Percentiles rank a stretch among this genome's conserved stretches.
These are phyloP conservation scores for Phialocephala sp. DNA, from an alignment of 2,329 filamentous ascomycete species.

Conservation along the genomic window DNA sequence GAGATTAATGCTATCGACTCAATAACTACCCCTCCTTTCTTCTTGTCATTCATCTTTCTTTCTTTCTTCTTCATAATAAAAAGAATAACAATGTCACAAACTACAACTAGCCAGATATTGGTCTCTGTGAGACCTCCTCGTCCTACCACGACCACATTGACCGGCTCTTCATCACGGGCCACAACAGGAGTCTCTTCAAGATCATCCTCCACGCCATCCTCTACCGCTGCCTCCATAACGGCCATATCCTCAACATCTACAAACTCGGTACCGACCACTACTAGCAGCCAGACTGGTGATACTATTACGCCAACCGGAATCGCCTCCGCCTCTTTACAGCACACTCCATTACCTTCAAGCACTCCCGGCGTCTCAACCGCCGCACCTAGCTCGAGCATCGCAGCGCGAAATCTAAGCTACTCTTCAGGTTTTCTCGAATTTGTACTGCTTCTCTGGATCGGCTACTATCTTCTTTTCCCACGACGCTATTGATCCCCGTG, in stretches of 20 bases:
- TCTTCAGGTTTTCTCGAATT: constrained; percentile 4
- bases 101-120: constrained; percentile 20
- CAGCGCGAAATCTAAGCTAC: not conserved
- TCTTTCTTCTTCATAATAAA: not conserved
- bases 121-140: constrained; percentile 19
- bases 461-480: not conserved
- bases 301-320: constrained; percentile 19
- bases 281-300: not conserved
- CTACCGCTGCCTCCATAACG: not conserved
- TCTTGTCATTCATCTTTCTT: not conserved
- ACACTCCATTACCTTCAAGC: constrained; percentile 16
- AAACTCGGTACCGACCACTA: not conserved
- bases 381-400: not conserved
- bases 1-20: not conserved
- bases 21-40: not conserved
- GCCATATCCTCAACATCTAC: not conserved
- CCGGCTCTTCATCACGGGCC: not conserved
- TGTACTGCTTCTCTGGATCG: not conserved
- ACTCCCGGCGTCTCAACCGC: constrained; percentile 1
- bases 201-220: not conserved
- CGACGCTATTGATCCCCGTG: constrained; percentile 44
- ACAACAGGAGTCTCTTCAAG: not conserved
- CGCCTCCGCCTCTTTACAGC: constrained; percentile 20
- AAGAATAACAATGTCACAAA: constrained; percentile 11
- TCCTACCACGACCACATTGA: not conserved